Conservation (phyloP, 768 basidiomycete genomes). For the Heimioporus sp. region DNA sequence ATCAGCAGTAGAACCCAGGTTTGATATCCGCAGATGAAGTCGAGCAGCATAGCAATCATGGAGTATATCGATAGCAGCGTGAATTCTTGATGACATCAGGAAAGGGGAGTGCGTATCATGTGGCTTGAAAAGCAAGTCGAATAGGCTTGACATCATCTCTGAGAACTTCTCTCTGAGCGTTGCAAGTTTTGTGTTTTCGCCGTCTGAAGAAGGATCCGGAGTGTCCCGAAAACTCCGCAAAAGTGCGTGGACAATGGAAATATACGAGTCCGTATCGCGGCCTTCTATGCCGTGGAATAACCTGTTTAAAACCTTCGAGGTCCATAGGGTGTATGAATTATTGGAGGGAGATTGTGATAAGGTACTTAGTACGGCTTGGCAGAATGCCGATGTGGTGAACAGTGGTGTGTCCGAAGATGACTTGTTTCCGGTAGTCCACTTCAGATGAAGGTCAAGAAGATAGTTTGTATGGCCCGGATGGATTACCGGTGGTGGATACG, state of each 20-base stretch:
- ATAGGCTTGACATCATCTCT: conserved; percentile 22
- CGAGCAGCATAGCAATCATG: conserved; percentile 16
- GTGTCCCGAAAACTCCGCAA: conserved; percentile 16
- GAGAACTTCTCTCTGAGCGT: conserved; percentile 19
- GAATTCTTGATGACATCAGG: conserved; percentile 4
- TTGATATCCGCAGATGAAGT: conserved; percentile 17
- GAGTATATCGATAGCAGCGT: conserved; percentile 25
- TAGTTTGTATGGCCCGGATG: conserved; percentile 48
- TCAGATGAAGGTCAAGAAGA: conserved; percentile 42
- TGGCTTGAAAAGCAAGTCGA: conserved; percentile 18
- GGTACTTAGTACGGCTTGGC: conserved; percentile 13
- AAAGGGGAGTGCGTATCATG: background rate
- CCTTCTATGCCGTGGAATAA: conserved; percentile 32
- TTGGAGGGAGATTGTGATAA: conserved; percentile 22
- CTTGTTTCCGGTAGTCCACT: conserved; percentile 33
- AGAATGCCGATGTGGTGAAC: conserved; percentile 31
- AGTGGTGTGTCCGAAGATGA: background rate
- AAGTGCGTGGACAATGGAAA: conserved; percentile 30
- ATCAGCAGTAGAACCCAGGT: conserved; percentile 7
- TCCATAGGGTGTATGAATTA: conserved; percentile 41
- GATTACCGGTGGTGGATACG: conserved; percentile 31
- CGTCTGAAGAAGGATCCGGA: background rate
- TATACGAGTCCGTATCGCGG: conserved; percentile 33
- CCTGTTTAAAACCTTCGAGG: conserved; percentile 40
- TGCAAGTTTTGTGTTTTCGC: background rate